A percentile compares a stretch with the other conserved stretches of the same genome.
These are phyloP conservation scores for Globisporangium takayamanum DNA, from an alignment of 352 stramenopile species.

Conservation along the genomic window DNA sequence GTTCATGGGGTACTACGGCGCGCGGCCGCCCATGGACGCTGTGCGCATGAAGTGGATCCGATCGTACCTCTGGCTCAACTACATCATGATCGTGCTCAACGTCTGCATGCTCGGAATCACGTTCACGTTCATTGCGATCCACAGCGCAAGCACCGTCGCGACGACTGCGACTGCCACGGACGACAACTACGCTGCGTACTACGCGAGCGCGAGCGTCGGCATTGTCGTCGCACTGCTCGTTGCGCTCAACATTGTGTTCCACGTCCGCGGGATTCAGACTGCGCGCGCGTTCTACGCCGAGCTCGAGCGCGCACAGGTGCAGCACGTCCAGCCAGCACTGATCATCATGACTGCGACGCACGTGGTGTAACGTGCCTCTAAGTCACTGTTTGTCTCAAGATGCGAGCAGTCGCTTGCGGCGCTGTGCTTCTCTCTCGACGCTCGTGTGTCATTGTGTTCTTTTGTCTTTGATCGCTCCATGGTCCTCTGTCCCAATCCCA, in stretches of 20 bases:
- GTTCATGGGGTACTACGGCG: slow-evolving; percentile 59
- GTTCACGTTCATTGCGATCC: slow-evolving; percentile 28
- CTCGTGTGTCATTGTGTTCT: no score
- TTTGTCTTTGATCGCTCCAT: no score
- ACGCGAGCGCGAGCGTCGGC: slow-evolving; percentile 30
- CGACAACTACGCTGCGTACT: slow-evolving; percentile 22
- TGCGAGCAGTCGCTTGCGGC: no score
- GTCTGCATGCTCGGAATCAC: slow-evolving; percentile 51
- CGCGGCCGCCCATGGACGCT: slow-evolving; percentile 47
- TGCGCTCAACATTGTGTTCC: slow-evolving; percentile 46
- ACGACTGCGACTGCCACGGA: not conserved
- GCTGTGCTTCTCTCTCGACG: no score
- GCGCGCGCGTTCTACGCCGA: slow-evolving; percentile 27
- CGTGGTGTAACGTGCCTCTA: slow-evolving; percentile 1
- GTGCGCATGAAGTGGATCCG: slow-evolving; percentile 65
- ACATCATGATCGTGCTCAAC: slow-evolving; percentile 61
- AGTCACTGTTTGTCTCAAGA: no score
- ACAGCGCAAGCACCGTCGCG: slow-evolving; percentile 9
- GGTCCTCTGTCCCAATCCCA: no score
- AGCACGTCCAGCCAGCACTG: not conserved
- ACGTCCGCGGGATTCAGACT: slow-evolving; percentile 43
- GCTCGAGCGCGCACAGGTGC: slow-evolving; percentile 17
- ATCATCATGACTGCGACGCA: slow-evolving; percentile 13
- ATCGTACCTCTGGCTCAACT: slow-evolving; percentile 66
- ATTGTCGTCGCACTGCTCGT: slow-evolving; percentile 51